Evolutionary conservation across 768 basidiomycete genomes (phyloP), one percentile per base, ranked within the genome.

Genomic region (Nidula microcarpa): DNA sequence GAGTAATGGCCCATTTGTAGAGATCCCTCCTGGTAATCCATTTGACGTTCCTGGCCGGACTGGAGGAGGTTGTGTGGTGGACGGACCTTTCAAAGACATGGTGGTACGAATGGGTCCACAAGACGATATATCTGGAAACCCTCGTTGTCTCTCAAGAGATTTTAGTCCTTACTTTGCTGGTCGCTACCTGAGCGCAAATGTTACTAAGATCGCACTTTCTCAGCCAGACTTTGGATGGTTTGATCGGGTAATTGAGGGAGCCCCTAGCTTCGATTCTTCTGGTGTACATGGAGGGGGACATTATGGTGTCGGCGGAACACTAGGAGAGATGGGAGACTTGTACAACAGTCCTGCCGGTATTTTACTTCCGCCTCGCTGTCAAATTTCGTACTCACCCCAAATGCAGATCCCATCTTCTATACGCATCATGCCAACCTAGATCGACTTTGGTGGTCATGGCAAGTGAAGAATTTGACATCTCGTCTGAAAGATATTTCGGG

Each of bases 401-500:
- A 7, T 17, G 17, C 18, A 45, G 44, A 45, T 45, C 44, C 44
- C 18, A 23, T 45, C 8, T 45, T 45, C 44, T 45, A 45, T 18
- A 10, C 18, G 44, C 44, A 45, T 23, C 44, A 45, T 17, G 44
- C 44, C 7, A 45, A 45, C 44, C 44, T 45, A 7, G 44, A 45
- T 17, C 44, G 44, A 9, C 9, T 45, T 9, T 45, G 44, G 44
- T 45, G 44, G 44, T 45, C 44, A 23, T 45, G 44, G 44, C 44
- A 45, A 17, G 18, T 9, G 18, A 45, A 18, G 23, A 51, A 57
- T 39, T 39, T 57, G 9, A 43, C 53, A 2, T 43, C 41, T 1
- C 60, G 64, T 32, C 51, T 63, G 33, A 53, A 45, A 8, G 62
- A 65, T 46, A 65, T 65, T 13, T 63, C 62, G 33, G 64, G 62